Base-by-base conservation (phyloP, 169 alveolate species). In the Plasmodium adleri region DNA sequence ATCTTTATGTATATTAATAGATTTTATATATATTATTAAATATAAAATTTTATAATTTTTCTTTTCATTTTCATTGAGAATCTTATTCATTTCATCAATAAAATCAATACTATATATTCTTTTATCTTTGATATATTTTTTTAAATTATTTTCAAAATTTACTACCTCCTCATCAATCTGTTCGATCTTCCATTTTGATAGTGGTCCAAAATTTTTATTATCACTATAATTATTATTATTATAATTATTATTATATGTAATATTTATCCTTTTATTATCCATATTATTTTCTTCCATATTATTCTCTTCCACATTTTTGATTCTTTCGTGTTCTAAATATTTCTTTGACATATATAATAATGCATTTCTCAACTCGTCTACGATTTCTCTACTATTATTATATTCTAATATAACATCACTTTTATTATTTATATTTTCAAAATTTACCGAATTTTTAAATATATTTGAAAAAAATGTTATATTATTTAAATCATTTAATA, bases 1-100 rank as follows among this genome's bases (percentile, higher is more conserved):
- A 50, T 86, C 92, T 86, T 58, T 63, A 72, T 86, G 92, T 2
- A 86, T 67, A 60, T 54, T 86, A 45, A 86, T 17, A 0, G 92
- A 86, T 72, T 59, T 86, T 86, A 86, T 72, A 72, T 72, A 86
- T n/a, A 86, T 86, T 2, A 43, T 72, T 64, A 86, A 43, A 28
- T 86, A 73, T 32, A 86, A 20, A 24, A 86, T 67, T 71, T 86
- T 62, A 60, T 24, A 63, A 64, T 67, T 86, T 60, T 62, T 86
- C 4, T 86, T 20, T 49, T 86, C 92, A 45, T 54, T 71, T 45
- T 10, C 52, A n/a, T 59, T 72, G 60, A 86, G 47, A 9, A 86
- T 72, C 39, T 50, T 13, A 20, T 86, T 86, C 6, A 86, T 86
- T 20, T 59, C 22, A 64, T 70, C 70, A 32, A 86, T 71, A 50